A percentile compares a stretch with the other conserved stretches of the same genome.
These are phyloP conservation scores for Capsicum pubescens DNA, from an alignment of 257 asterid genomes.

Conservation along the genomic window DNA sequence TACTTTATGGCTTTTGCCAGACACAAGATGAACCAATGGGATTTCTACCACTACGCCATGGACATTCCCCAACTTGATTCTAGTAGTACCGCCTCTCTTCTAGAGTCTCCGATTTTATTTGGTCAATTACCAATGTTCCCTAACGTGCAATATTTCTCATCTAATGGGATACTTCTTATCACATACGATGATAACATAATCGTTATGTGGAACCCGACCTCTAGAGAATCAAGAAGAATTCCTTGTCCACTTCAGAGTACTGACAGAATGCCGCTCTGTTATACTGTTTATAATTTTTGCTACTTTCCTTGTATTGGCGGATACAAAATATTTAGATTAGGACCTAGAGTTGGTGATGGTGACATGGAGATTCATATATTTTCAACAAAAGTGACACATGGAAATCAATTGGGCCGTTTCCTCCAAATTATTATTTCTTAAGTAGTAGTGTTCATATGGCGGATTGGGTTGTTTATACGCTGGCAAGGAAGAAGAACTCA, in stretches of 20 bases:
- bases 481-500: no score
- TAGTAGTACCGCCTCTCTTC: background rate
- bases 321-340: background rate
- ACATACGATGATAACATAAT: background rate
- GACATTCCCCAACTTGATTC: background rate
- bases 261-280: background rate
- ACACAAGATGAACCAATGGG: background rate
- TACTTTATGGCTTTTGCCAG: background rate
- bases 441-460: no score
- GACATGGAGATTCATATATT: background rate
- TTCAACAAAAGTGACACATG: background rate
- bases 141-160: background rate
- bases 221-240: background rate
- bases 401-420: background rate
- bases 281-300: background rate
- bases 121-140: background rate
- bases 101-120: background rate
- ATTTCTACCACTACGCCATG: background rate
- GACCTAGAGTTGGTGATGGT: background rate
- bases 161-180: background rate
- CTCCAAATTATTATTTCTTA: background rate
- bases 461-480: background rate
- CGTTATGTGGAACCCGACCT: background rate
- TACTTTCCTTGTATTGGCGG: background rate
- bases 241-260: background rate